Base-by-base conservation (phyloP, 1,284 basidiomycete genomes). In the Fistulinella cinereoalba region DNA sequence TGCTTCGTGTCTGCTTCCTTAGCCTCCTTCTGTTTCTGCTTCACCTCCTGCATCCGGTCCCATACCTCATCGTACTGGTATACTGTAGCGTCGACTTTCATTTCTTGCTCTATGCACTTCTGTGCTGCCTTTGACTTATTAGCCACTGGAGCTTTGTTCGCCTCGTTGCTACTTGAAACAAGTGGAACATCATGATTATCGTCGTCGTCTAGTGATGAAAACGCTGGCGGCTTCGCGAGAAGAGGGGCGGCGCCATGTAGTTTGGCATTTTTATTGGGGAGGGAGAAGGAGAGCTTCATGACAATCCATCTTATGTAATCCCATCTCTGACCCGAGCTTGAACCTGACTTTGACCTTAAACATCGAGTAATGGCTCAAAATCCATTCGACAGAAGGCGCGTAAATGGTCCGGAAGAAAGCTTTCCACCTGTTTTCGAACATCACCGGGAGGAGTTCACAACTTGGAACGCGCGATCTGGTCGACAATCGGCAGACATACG, bases 1-100 rank as follows among this genome's bases (percentile, higher is more conserved):
- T 85, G 83, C 57, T 80, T 81, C 16, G 81, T 61, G 53, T 88
- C 88, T 11, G 71, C 71, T 54, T 90, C 85, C 64, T 91, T 92
- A 2, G 72, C 75, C 59, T 80, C 79, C 61, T 92, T 88, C 61
- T 85, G 84, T 47, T 73, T 72, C 51, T 74, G 73, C 67, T 94
- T 92, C 2, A 84, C 86, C 51, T 85, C 80, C 70, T 99, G 95
- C 86, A 99, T 97, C 56, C 79, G 81, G 60, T 99, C 97, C 79
- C 88, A 99, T 6, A 98, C 86, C 63, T 91, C 90, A 62, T 99
- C 97, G 61, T 99, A 99, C 68, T 97, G 86, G 66, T 89, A 99
- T 9, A 97, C 88, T 3, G 85, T 88, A 37, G 79, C 67, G 61
- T 99, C 97, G 4, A 94, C 71, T 53, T 77, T 75, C 70, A 84